These are phyloP conservation scores for Pisolithus albus DNA, from an alignment of 768 basidiomycete genomes.

Conservation along the genomic window DNA sequence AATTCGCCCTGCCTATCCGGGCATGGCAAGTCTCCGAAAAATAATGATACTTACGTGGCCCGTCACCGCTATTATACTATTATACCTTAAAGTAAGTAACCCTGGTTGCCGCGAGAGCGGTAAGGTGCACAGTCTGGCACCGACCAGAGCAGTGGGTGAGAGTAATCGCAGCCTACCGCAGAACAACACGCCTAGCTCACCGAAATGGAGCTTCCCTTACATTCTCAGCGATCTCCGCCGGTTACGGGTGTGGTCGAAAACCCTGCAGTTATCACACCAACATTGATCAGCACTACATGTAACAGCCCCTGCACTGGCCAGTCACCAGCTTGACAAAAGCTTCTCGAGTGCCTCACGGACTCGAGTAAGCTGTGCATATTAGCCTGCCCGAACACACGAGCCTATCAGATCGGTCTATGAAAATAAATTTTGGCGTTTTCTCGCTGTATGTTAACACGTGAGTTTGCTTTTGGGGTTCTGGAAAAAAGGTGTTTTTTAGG, in stretches of 20 bases:
- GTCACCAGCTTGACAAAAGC: neutral
- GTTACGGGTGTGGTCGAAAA: neutral
- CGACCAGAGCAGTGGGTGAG: too few relatives aligned
- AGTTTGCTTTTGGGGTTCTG: constrained; percentile 20
- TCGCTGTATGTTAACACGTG: constrained; percentile 20
- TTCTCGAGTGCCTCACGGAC: constrained; percentile 1
- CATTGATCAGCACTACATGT: constrained; percentile 11
- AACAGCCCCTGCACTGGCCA: neutral
- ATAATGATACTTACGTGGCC: too few relatives aligned
- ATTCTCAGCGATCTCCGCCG: constrained; percentile 27
- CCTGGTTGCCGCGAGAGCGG: too few relatives aligned
- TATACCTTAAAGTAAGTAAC: too few relatives aligned
- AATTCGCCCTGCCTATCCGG: neutral
- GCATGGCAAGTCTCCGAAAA: too few relatives aligned
- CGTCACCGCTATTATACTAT: too few relatives aligned
- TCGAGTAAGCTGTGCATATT: constrained; percentile 1
- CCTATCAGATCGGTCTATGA: constrained; percentile 14
- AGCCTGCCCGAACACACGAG: constrained; percentile 20
- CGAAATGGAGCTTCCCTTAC: constrained; percentile 5
- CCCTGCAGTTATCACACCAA: constrained; percentile 7
- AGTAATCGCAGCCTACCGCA: neutral
- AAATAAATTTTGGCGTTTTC: constrained; percentile 27
- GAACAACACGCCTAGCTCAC: too few relatives aligned
- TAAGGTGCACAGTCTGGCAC: too few relatives aligned
- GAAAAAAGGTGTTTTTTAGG: constrained; percentile 15